Evolutionary conservation across 1,284 basidiomycete genomes (phyloP).

Genomic region (Malassezia furfur): DNA sequence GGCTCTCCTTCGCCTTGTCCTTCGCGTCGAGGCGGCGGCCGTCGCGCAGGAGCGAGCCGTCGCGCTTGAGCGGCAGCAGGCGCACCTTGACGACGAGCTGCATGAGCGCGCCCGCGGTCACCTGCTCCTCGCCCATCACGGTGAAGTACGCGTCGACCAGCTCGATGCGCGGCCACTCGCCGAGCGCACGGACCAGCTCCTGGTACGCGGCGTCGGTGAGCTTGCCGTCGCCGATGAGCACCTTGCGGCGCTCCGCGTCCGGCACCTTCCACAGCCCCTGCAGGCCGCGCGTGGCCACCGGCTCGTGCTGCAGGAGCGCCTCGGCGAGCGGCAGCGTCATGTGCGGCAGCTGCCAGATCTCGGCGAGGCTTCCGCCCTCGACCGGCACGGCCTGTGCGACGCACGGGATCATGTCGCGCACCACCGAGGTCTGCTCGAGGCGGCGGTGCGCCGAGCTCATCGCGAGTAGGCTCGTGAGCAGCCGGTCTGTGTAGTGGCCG

Average conservation of each 20-base stretch:
- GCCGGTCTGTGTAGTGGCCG: constrained; percentile 36
- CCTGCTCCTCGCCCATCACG: constrained; percentile 70
- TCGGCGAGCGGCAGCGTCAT: constrained; percentile 25
- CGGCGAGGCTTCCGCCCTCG: constrained; percentile 22
- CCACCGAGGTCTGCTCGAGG: constrained; percentile 68
- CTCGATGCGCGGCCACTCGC: constrained; percentile 70
- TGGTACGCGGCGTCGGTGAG: constrained; percentile 48
- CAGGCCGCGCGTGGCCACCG: constrained; percentile 27
- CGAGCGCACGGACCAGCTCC: constrained; percentile 62
- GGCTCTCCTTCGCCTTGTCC: constrained; percentile 48
- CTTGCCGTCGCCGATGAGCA: constrained; percentile 24
- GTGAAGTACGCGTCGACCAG: constrained; percentile 77
- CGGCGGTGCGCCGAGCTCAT: constrained; percentile 80
- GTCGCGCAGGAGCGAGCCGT: constrained; percentile 30
- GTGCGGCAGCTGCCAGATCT: constrained; percentile 42
- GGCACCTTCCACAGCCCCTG: constrained; percentile 44
- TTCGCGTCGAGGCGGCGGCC: constrained; percentile 30
- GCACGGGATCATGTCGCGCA: constrained; percentile 74
- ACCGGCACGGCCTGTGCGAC: constrained; percentile 68
- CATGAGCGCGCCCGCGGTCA: constrained; percentile 81
- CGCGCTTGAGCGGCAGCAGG: constrained; percentile 54
- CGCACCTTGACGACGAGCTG: constrained; percentile 75
- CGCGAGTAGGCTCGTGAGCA: constrained; percentile 72
- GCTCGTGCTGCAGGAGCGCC: constrained; percentile 20
- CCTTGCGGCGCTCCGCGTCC: constrained; percentile 51